A percentile compares a stretch with the other conserved stretches of the same genome.
Conservation (phyloP, 768 basidiomycete genomes). For the Tubosaeta sp. region DNA sequence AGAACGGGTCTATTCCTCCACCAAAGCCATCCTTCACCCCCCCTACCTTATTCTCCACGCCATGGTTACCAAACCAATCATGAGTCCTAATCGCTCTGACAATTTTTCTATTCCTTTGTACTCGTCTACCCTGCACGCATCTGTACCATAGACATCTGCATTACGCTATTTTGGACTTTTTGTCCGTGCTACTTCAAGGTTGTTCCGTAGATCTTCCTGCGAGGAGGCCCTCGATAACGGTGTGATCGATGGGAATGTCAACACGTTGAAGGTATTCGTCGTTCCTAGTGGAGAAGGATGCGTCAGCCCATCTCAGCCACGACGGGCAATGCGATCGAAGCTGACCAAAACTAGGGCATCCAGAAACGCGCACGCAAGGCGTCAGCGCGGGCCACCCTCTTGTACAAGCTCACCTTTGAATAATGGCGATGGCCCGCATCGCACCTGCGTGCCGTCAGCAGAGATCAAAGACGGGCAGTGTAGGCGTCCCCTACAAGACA, state of each 20-base stretch:
- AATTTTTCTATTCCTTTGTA: background rate
- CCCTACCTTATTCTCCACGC: slow-evolving; percentile 20
- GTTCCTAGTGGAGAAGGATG: slow-evolving; percentile 36
- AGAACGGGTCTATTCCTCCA: slow-evolving; percentile 16
- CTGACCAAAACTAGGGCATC: slow-evolving; percentile 47
- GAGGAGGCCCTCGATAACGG: slow-evolving; percentile 39
- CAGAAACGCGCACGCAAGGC: background rate
- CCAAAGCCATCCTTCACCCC: slow-evolving; percentile 19
- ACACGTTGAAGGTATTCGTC: slow-evolving; percentile 44
- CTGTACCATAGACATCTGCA: slow-evolving; percentile 30
- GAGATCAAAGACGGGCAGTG: background rate
- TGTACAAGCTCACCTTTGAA: slow-evolving; percentile 62
- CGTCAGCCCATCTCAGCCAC: background rate
- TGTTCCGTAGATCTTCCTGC: slow-evolving; percentile 5
- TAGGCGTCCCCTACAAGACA: slow-evolving; percentile 51
- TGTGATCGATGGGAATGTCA: slow-evolving; percentile 38
- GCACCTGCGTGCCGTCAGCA: slow-evolving; percentile 44
- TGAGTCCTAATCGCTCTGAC: background rate
- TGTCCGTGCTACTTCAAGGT: slow-evolving; percentile 5
- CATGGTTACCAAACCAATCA: slow-evolving; percentile 20
- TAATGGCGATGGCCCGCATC: slow-evolving; percentile 92
- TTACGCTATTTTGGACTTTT: slow-evolving; percentile 5
- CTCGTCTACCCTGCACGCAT: slow-evolving; percentile 12
- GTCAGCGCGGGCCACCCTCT: background rate
- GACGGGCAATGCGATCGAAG: background rate